Evolutionary conservation across 1,284 basidiomycete genomes (phyloP).

Genomic region (Malassezia restricta): DNA sequence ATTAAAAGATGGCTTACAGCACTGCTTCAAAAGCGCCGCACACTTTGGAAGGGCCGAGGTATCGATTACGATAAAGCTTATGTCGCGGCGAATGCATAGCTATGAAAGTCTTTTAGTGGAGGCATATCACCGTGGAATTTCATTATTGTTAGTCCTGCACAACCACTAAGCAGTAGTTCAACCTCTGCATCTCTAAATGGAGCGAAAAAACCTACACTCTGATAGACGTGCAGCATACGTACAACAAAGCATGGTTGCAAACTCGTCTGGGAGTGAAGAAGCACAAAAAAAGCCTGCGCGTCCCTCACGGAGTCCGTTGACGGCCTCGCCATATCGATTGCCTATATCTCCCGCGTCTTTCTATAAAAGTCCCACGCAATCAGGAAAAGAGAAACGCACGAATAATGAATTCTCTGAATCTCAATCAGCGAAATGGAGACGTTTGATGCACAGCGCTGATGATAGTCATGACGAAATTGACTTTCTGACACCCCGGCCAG

Average conservation of each 20-base stretch:
- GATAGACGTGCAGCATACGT: neutral
- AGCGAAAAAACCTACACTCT: conserved; percentile 7
- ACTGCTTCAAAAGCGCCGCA: conserved; percentile 9
- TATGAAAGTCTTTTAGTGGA: neutral
- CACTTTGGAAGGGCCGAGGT: conserved; percentile 9
- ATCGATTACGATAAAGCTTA: neutral
- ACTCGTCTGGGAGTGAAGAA: neutral
- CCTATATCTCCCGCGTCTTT: conserved; percentile 9
- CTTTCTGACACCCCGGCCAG: neutral
- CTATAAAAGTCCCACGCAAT: neutral
- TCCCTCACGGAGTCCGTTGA: neutral
- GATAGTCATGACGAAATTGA: conserved; percentile 15
- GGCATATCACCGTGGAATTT: neutral
- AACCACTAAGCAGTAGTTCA: no score
- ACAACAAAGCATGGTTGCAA: neutral
- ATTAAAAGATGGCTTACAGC: conserved; percentile 21
- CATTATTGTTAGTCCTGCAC: no score
- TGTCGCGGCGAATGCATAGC: neutral
- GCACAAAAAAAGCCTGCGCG: conserved; percentile 4
- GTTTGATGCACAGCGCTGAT: neutral
- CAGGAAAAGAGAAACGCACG: neutral
- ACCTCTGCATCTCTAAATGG: neutral
- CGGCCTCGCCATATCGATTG: conserved; percentile 8
- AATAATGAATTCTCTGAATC: no score
- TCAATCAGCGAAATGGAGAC: neutral